Percentiles rank a stretch among this genome's conserved stretches.
phyloP scores from a whole-genome alignment of 2,329 filamentous ascomycete species.

The Penicillium fuscoglaucum region DNA sequence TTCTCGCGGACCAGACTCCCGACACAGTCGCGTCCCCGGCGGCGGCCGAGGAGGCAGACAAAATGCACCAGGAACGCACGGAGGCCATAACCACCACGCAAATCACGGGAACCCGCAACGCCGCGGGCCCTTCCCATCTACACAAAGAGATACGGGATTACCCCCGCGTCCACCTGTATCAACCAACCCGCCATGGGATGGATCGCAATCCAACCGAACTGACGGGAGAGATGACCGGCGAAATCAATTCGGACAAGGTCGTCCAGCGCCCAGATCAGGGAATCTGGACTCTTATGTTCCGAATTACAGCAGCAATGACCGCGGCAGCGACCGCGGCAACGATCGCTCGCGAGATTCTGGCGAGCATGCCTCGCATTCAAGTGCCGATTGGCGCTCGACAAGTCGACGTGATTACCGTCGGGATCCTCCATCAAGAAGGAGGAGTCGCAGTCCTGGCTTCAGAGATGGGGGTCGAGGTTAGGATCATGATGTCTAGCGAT shows the following conservation, averaged over 20 bases:
- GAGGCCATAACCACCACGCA: constrained; percentile 9
- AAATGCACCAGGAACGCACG: constrained; percentile 22
- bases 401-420: constrained; percentile 32
- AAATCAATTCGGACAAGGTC: constrained; percentile 31
- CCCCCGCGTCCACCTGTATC: constrained; percentile 41
- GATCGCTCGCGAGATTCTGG: constrained; percentile 30
- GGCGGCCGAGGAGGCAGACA: constrained; percentile 33
- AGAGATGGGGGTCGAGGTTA: constrained; percentile 29
- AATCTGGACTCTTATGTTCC: constrained; percentile 42
- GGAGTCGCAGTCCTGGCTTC: constrained; percentile 38
- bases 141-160: constrained; percentile 36
- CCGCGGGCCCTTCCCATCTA: constrained; percentile 28
- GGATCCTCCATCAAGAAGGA: constrained; percentile 31
- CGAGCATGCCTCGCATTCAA: constrained; percentile 19
- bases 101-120: constrained; percentile 21
- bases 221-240: constrained; percentile 34
- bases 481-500: constrained; percentile 5
- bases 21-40: constrained; percentile 39
- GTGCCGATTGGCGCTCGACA: constrained; percentile 26
- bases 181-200: constrained; percentile 32
- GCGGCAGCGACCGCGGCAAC: constrained; percentile 10
- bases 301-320: constrained; percentile 28
- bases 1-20: constrained; percentile 33
- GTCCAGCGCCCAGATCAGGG: constrained; percentile 27
- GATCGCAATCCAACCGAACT: constrained; percentile 27